These are phyloP conservation scores for Globisporangium middletonii DNA, from an alignment of 352 stramenopile genomes.

Conservation along the genomic window DNA sequence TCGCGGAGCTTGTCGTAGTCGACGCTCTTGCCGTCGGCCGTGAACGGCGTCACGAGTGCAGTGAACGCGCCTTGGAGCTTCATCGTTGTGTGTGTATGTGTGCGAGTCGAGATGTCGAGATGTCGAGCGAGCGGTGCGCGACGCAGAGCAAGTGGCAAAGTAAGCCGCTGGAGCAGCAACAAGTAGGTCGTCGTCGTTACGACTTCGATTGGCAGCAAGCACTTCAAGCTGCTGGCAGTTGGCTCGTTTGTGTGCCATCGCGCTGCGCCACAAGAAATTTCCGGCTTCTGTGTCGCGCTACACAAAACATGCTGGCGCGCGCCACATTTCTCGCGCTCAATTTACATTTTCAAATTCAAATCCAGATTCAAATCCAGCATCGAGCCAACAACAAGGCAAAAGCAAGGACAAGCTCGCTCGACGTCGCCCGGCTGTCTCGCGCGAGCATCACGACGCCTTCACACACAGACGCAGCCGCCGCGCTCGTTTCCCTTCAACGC, in stretches of 20 bases:
- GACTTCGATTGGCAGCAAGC: constrained; percentile 13
- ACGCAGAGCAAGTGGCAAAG: constrained; percentile 11
- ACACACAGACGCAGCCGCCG: background rate
- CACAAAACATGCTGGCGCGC: background rate
- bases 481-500: constrained; percentile 14
- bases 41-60: constrained; percentile 97
- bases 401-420: background rate
- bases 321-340: background rate
- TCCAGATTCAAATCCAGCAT: background rate
- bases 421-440: too few species aligned
- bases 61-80: constrained; percentile 79
- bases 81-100: constrained; percentile 4
- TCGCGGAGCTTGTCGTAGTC: constrained; percentile 92
- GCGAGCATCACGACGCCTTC: too few species aligned
- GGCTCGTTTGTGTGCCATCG: background rate
- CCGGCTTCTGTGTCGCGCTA: too few species aligned
- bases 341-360: background rate
- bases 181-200: background rate
- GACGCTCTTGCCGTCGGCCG: constrained; percentile 81
- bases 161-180: background rate
- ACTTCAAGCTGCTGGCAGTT: constrained; percentile 18
- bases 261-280: background rate
- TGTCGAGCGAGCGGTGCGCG: background rate
- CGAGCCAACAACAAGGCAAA: background rate
- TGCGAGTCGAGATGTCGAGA: background rate